A percentile compares a stretch with the other conserved stretches of the same genome.
These are phyloP conservation scores for Aspergillus indologenus DNA, from an alignment of 495 filamentous ascomycete species.

Conservation along the genomic window DNA sequence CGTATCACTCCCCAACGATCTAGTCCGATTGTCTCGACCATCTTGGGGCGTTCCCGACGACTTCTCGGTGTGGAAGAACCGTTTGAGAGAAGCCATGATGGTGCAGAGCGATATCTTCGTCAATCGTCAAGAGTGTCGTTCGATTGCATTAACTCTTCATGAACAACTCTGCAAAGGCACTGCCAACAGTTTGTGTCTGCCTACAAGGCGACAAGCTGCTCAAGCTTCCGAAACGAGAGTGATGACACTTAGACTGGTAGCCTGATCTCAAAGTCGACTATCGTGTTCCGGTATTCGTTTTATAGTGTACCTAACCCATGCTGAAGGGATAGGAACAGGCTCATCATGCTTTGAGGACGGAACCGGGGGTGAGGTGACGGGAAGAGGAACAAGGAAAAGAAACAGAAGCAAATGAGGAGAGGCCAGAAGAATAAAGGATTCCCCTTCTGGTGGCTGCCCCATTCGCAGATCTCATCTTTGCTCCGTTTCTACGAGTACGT, in stretches of 20 bases:
- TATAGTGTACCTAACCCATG: background rate
- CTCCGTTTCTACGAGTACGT: no score
- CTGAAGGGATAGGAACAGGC: background rate
- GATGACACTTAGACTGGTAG: background rate
- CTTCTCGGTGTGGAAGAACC: slow-evolving; percentile 37
- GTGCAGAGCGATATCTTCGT: background rate
- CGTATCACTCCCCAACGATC: slow-evolving; percentile 16
- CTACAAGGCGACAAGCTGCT: no score
- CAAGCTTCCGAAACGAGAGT: background rate
- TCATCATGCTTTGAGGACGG: background rate
- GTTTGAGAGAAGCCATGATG: slow-evolving; percentile 39
- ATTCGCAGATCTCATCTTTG: slow-evolving; percentile 21
- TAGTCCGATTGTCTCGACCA: slow-evolving; percentile 12
- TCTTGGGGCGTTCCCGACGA: slow-evolving; percentile 14
- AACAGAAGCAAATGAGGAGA: slow-evolving; percentile 2
- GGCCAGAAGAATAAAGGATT: slow-evolving; percentile 3
- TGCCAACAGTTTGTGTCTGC: no score
- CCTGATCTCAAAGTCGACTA: background rate
- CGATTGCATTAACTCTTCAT: background rate
- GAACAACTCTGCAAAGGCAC: no score
- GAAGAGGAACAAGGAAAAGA: background rate
- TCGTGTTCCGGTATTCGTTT: background rate
- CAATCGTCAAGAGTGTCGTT: background rate
- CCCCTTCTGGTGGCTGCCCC: slow-evolving; percentile 8
- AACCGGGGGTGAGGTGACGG: background rate